Conservation (phyloP, 1,284 basidiomycete genomes). For the Sphagnurus paluster region DNA sequence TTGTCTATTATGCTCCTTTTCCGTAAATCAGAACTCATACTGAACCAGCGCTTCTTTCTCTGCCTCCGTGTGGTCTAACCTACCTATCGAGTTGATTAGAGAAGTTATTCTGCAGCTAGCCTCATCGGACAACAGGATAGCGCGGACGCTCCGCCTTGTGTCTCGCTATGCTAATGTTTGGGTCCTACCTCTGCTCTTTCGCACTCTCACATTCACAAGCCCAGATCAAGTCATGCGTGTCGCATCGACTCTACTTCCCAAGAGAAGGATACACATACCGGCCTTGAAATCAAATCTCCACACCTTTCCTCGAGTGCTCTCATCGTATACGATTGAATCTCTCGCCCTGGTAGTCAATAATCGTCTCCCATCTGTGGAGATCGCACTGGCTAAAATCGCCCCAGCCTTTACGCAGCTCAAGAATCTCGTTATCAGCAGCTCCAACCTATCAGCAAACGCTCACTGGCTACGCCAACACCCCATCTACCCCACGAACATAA, state of each 20-base stretch:
- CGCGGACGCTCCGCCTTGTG: slow-evolving; percentile 29
- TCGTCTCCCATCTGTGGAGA: slow-evolving; percentile 31
- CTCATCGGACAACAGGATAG: slow-evolving; percentile 20
- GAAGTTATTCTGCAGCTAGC: slow-evolving; percentile 31
- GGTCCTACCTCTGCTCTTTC: slow-evolving; percentile 32
- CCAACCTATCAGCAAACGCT: slow-evolving; percentile 31
- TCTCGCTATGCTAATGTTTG: slow-evolving; percentile 32
- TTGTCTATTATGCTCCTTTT: too few species aligned
- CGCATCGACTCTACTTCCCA: slow-evolving; percentile 29
- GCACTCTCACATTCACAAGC: slow-evolving; percentile 24
- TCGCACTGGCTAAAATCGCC: slow-evolving; percentile 29
- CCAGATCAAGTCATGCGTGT: slow-evolving; percentile 27
- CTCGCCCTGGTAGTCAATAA: slow-evolving; percentile 30
- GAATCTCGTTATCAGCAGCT: slow-evolving; percentile 31
- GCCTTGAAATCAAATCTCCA: slow-evolving; percentile 27
- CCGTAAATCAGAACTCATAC: too few species aligned
- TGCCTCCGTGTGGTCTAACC: slow-evolving; percentile 23
- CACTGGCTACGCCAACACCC: slow-evolving; percentile 33
- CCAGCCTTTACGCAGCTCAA: slow-evolving; percentile 29
- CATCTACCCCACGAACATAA: slow-evolving; percentile 27
- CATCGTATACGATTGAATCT: slow-evolving; percentile 28
- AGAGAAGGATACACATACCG: slow-evolving; percentile 26
- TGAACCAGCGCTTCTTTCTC: slow-evolving; percentile 13
- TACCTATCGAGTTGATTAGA: slow-evolving; percentile 32
- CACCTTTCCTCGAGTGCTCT: slow-evolving; percentile 26